Percentiles rank a stretch among this genome's conserved stretches.
These are phyloP conservation scores for Xylaria sp. DNA, from an alignment of 2,329 filamentous ascomycete genomes.

Conservation along the genomic window DNA sequence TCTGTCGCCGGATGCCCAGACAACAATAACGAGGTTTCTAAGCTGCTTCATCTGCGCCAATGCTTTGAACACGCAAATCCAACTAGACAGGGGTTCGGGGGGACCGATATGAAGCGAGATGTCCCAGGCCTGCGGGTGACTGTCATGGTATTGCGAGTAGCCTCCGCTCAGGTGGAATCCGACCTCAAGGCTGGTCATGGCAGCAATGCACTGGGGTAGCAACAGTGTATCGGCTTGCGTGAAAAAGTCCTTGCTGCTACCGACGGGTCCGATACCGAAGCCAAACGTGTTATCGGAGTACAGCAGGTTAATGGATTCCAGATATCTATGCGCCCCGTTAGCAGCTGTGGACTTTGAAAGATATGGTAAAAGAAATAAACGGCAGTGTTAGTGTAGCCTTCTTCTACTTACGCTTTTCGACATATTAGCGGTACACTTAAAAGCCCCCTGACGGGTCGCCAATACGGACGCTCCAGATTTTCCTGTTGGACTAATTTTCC, in stretches of 20 bases:
- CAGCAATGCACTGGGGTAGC: constrained; percentile 36
- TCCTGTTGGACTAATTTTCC: constrained; percentile 35
- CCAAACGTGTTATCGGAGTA: constrained; percentile 40
- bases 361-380: constrained; percentile 2
- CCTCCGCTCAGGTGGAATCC: constrained; percentile 40
- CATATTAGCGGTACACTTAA: constrained; percentile 37
- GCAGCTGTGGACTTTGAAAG: constrained; percentile 2
- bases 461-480: constrained; percentile 36
- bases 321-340: constrained; percentile 34
- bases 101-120: constrained; percentile 34
- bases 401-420: constrained; percentile 36
- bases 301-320: constrained; percentile 38
- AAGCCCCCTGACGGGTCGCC: constrained; percentile 33
- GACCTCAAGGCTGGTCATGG: constrained; percentile 38
- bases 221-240: constrained; percentile 34
- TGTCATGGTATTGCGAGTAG: constrained; percentile 39
- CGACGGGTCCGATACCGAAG: constrained; percentile 34
- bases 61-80: constrained; percentile 38
- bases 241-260: constrained; percentile 37
- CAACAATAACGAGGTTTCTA: constrained; percentile 34
- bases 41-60: constrained; percentile 36
- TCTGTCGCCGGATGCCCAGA: constrained; percentile 39
- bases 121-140: constrained; percentile 38
- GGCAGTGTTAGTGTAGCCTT: background rate
- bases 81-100: constrained; percentile 34